Percentiles rank a stretch among this genome's conserved stretches.
Conservation (phyloP, 805 yeast species). For the Cyberlindnera maclurae region DNA sequence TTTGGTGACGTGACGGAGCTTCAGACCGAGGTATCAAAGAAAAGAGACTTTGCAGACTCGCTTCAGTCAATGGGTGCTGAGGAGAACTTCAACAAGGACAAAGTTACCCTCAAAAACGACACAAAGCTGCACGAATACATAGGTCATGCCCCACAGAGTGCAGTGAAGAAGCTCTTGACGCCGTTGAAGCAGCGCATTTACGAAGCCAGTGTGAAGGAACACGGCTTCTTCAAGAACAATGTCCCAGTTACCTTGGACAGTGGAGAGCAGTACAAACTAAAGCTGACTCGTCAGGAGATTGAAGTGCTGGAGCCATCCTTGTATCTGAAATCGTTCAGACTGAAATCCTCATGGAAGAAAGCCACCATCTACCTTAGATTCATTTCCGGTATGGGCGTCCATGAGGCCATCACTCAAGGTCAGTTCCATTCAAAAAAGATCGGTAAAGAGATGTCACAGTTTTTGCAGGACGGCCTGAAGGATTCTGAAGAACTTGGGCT, state of each 20-base stretch:
- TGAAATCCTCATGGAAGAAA: constrained; percentile 85
- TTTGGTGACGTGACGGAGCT: constrained; percentile 22
- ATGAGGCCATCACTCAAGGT: constrained; percentile 83
- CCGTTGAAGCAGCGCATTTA: constrained; percentile 69
- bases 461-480: constrained; percentile 63
- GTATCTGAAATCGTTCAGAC: constrained; percentile 71
- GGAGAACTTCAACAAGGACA: constrained; percentile 16
- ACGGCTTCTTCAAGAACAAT: constrained; percentile 62
- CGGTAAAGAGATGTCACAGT: constrained; percentile 69
- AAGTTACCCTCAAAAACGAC: constrained; percentile 29
- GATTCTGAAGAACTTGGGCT: constrained; percentile 47
- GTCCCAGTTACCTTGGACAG: constrained; percentile 36
- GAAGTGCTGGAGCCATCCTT: constrained; percentile 82
- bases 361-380: constrained; percentile 74
- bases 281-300: constrained; percentile 57
- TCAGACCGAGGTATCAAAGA: constrained; percentile 9
- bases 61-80: constrained; percentile 19
- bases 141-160: constrained; percentile 43
- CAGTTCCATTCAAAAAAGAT: constrained; percentile 80
- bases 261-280: constrained; percentile 47
- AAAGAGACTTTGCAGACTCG: constrained; percentile 20
- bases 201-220: constrained; percentile 45
- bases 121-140: constrained; percentile 39
- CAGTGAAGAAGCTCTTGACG: constrained; percentile 50
- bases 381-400: constrained; percentile 61